Percentiles rank a stretch among this genome's conserved stretches.
These are phyloP conservation scores for Candida nemodendra DNA, from an alignment of 805 yeast species.

Conservation along the genomic window DNA sequence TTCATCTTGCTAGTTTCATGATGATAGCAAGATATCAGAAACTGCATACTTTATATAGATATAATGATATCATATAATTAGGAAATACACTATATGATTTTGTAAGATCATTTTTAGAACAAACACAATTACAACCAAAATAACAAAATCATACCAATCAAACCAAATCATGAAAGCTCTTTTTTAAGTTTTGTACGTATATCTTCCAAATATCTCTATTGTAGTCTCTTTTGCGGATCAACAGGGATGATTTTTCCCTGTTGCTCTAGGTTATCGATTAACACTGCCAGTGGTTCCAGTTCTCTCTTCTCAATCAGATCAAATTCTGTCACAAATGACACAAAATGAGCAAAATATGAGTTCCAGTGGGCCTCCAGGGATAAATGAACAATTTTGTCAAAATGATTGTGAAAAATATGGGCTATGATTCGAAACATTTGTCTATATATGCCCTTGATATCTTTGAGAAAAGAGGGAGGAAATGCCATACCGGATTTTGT, in stretches of 20 bases:
- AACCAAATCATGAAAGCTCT: too few relatives aligned
- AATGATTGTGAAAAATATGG: constrained; percentile 90
- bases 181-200: not conserved
- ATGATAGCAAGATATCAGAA: too few relatives aligned
- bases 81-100: too few relatives aligned
- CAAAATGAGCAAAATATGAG: constrained; percentile 91
- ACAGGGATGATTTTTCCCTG: constrained; percentile 71
- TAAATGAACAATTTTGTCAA: constrained; percentile 87
- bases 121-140: too few relatives aligned
- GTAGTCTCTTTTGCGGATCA: constrained; percentile 4
- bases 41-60: too few relatives aligned
- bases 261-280: constrained; percentile 75
- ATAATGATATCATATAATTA: too few relatives aligned
- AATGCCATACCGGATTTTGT: constrained; percentile 87
- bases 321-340: constrained; percentile 83
- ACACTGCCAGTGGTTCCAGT: constrained; percentile 69
- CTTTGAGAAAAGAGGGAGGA: constrained; percentile 79
- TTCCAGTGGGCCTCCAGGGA: constrained; percentile 97
- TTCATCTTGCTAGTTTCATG: not conserved
- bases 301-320: constrained; percentile 77
- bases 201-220: not conserved
- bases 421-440: constrained; percentile 97
- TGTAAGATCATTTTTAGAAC: too few relatives aligned
- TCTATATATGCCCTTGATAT: constrained; percentile 80
- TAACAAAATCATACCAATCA: too few relatives aligned